Evolutionary conservation across 2,329 filamentous ascomycete species (phyloP).

Genomic region (Colletotrichum lentis): DNA sequence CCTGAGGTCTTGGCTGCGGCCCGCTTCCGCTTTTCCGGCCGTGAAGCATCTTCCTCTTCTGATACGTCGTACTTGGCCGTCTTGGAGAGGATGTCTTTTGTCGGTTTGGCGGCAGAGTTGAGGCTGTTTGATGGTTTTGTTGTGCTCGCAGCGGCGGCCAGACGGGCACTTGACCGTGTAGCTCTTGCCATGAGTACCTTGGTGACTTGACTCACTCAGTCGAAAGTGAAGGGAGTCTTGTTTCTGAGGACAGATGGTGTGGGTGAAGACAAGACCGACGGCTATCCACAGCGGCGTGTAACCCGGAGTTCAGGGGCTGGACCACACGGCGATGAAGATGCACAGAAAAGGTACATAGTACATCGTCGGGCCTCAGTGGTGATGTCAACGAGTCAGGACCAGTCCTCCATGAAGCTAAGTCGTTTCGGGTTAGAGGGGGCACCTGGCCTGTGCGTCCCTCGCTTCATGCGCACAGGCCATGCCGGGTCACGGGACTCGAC

Average conservation of each 20-base stretch:
- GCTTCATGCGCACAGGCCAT: neutral
- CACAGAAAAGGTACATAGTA: slow-evolving; percentile 24
- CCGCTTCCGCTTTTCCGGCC: slow-evolving; percentile 33
- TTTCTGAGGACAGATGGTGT: neutral
- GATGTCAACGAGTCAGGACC: slow-evolving; percentile 34
- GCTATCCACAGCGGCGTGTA: neutral
- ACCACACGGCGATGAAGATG: neutral
- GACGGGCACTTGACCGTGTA: slow-evolving; percentile 36
- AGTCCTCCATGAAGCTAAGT: neutral
- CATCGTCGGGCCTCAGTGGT: slow-evolving; percentile 26
- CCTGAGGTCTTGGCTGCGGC: slow-evolving; percentile 10
- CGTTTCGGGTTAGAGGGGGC: neutral
- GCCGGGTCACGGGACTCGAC: neutral
- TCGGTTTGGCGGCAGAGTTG: neutral
- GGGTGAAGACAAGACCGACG: neutral
- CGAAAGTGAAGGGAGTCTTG: too few species aligned
- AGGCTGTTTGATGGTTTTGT: neutral
- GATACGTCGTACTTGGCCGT: neutral
- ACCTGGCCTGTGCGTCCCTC: slow-evolving; percentile 3
- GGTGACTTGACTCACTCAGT: neutral
- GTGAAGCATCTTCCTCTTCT: neutral
- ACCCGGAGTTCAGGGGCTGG: slow-evolving; percentile 1
- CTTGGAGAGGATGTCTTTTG: neutral
- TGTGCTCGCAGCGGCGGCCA: slow-evolving; percentile 15
- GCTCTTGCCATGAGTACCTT: slow-evolving; percentile 29